Evolutionary conservation across 2,329 filamentous ascomycete genomes (phyloP).

Genomic region (Trichoderma simmonsii): DNA sequence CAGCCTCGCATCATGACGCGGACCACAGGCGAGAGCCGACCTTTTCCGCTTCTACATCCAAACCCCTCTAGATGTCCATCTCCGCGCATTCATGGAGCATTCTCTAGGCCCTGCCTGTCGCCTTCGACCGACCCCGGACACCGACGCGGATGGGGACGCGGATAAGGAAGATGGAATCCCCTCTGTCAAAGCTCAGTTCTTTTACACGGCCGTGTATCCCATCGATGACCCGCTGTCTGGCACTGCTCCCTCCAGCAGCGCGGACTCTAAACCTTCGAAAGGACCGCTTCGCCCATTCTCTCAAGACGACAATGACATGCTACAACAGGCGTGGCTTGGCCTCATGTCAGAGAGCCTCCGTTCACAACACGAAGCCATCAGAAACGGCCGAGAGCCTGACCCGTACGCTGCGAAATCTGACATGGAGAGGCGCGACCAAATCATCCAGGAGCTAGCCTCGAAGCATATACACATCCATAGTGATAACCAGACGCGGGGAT

Average conservation of each 20-base stretch:
- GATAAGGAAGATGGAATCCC: constrained; percentile 50
- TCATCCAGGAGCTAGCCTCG: constrained; percentile 43
- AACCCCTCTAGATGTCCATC: background rate
- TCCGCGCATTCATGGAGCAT: constrained; percentile 37
- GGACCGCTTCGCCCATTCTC: constrained; percentile 74
- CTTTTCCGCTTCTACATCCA: constrained; percentile 3
- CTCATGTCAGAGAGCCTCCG: constrained; percentile 51
- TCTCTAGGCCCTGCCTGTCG: constrained; percentile 60
- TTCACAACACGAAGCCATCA: constrained; percentile 43
- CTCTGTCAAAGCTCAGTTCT: constrained; percentile 69
- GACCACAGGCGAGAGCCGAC: background rate
- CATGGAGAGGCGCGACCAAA: constrained; percentile 26
- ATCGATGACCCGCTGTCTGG: constrained; percentile 87
- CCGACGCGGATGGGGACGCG: constrained; percentile 29
- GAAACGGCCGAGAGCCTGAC: constrained; percentile 22
- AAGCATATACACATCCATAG: constrained; percentile 49
- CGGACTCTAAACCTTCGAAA: constrained; percentile 52
- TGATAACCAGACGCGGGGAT: constrained; percentile 32
- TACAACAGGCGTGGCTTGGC: constrained; percentile 74
- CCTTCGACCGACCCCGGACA: constrained; percentile 41
- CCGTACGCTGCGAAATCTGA: constrained; percentile 33
- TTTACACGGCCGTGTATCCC: constrained; percentile 77
- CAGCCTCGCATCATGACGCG: background rate
- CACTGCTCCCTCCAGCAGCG: constrained; percentile 47
- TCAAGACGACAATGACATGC: constrained; percentile 69